Evolutionary conservation across 106 monocot species (phyloP), one percentile per base, ranked within the genome.

Genomic region (Phalaenopsis equestris): DNA sequence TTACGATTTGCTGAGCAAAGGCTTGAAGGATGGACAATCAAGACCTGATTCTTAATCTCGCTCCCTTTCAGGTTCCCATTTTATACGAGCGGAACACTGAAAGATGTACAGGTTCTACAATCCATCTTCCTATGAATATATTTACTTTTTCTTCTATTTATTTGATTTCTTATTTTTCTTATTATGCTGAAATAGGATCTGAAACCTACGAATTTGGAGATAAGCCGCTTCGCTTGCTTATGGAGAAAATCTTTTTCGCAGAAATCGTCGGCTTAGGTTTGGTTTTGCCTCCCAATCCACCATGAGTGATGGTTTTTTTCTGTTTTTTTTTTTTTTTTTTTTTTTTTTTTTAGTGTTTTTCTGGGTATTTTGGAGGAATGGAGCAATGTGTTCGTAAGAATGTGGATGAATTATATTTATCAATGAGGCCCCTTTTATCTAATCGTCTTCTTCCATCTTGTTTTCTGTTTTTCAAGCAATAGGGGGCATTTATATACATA

Each of bases 1-100:
- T 74, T 98, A 91, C 65, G 98, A 98, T 88, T 67, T 98, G 78
- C 94, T 98, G 15, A 79, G 80, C 41, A 98, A 94, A 81, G 94
- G 92, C 15, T 90, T 84, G 87, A 98, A 92, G 84, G 98, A 94
- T 41, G 94, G 49, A 78, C 82, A 75, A 43, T 56, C 90, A 77
- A 89, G 88, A 68, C 57, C 90, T 14, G 38, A 83, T 72, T 81
- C 82, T 56, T 93, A 77, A 84, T 15, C 6, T 39, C 15, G 37
- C 61, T 3, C 42, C 43, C 79, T 30, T 39, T 57, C 30, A 21
- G 77, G 80, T 42, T 85, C 45, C 23, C 41, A 45, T 55, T 77
- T 73, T 65, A 19, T 64, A 57, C 21, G 7, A 41, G 45, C 21
- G 39, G 73, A 57, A 64, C 57, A 73, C 67, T 73, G 68, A 14